A percentile compares a stretch with the other conserved stretches of the same genome.
Evolutionary conservation across 1,284 basidiomycete species (phyloP).

Genomic region (Athelia sp.): DNA sequence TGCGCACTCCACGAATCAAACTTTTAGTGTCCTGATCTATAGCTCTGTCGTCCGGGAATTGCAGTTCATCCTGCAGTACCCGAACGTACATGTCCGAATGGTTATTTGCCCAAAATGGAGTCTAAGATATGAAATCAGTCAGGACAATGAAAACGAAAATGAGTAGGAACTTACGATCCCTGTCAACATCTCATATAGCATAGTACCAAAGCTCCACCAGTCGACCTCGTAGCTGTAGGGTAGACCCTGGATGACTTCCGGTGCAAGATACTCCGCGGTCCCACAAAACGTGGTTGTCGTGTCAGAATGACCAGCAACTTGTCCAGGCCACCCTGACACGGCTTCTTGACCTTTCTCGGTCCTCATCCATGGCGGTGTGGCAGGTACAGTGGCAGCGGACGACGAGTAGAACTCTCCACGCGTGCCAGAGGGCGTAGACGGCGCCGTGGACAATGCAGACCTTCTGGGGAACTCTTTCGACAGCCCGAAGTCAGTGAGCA

Average conservation of each 20-base stretch:
- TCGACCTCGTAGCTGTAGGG: conserved; percentile 94
- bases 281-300: conserved; percentile 84
- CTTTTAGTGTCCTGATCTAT: conserved; percentile 95
- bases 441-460: conserved; percentile 37
- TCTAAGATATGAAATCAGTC: conserved; percentile 42
- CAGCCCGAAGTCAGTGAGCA: conserved; percentile 93
- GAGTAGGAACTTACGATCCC: conserved; percentile 64
- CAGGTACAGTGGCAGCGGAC: conserved; percentile 36
- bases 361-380: conserved; percentile 71
- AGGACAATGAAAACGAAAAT: conserved; percentile 1
- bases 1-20: conserved; percentile 84
- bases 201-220: conserved; percentile 97
- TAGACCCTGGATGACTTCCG: conserved; percentile 88
- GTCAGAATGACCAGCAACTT: conserved; percentile 44
- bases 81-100: conserved; percentile 94
- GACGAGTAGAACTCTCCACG: conserved; percentile 48
- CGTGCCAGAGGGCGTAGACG: conserved; percentile 51
- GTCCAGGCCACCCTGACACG: conserved; percentile 50
- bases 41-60: conserved; percentile 84
- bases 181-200: conserved; percentile 93
- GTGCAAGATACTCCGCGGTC: conserved; percentile 91
- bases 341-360: conserved; percentile 44
- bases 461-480: conserved; percentile 80
- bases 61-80: conserved; percentile 82
- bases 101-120: conserved; percentile 91